These are phyloP conservation scores for Aspergillus asperescens DNA, from an alignment of 495 filamentous ascomycete genomes.

Conservation along the genomic window DNA sequence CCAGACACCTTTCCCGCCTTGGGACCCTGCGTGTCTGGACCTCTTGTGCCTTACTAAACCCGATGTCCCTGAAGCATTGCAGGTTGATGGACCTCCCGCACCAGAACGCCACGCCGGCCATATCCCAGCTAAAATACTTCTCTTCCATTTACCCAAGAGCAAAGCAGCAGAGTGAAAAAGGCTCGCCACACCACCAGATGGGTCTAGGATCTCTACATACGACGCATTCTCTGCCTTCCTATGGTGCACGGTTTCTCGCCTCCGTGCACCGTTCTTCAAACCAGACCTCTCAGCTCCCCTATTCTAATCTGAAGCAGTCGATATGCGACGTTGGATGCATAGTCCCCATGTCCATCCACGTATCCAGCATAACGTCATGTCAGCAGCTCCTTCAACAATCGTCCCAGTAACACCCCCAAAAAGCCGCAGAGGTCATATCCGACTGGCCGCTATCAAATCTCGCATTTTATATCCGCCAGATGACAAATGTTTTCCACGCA, in stretches of 20 bases:
- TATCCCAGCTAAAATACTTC: conserved; percentile 19
- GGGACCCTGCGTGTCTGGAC: conserved; percentile 32
- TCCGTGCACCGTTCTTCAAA: conserved; percentile 31
- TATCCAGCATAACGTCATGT: conserved; percentile 35
- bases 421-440: conserved; percentile 29
- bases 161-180: conserved; percentile 37
- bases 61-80: conserved; percentile 11
- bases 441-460: conserved; percentile 31
- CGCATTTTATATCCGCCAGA: conserved; percentile 33
- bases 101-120: conserved; percentile 30
- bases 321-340: conserved; percentile 36
- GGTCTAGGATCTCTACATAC: conserved; percentile 38
- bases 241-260: conserved; percentile 30
- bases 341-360: conserved; percentile 19
- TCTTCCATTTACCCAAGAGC: conserved; percentile 41
- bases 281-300: conserved; percentile 20
- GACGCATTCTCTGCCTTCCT: conserved; percentile 39
- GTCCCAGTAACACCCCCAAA: conserved; percentile 13
- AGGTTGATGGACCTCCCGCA: conserved; percentile 27
- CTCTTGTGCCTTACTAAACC: conserved; percentile 27
- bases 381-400: conserved; percentile 15
- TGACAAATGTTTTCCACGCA: conserved; percentile 36
- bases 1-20: conserved; percentile 26
- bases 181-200: conserved; percentile 28
- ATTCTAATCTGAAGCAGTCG: conserved; percentile 32